Evolutionary conservation across 2,329 filamentous ascomycete species (phyloP), one percentile per base, ranked within the genome.

Genomic region (Fusarium chuoi): DNA sequence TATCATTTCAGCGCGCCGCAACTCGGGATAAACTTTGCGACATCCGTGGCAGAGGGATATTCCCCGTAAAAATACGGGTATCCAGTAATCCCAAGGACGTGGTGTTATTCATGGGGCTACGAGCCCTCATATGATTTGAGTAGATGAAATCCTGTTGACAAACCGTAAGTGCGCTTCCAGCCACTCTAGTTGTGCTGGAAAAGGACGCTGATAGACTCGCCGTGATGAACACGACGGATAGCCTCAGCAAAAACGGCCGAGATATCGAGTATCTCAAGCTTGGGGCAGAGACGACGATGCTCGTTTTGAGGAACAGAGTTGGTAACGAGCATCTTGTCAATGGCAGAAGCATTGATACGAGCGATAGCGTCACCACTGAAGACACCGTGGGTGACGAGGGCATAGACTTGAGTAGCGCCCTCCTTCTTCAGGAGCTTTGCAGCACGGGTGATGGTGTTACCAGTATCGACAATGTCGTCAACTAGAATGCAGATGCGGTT

Each of bases 401-500:
- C 96, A 81, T 95, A 97, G 51, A 98, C 95, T 75, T 91, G 91
- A 41, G 91, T 93, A n/a, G 96, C 96, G 48, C 96, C 95, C 84
- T 98, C 94, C 79, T 94, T 96, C 86, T 98, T 98, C 75, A 98
- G 86, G n/a, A 98, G 88, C 86, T 98, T 98, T 36, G 96, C 96
- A 14, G 96, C 96, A 69, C 96, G 91, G 1, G 96, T 98, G 78
- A 98, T 98, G 42, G 96, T 99, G 84, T 98, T 98, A 63, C 93
- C 96, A 3, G 96, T 99, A 82, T 99, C 96, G 26, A 94, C 94
- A 78, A 99, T 87, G 82, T 99, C 96, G 82, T 99, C 96, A 73
- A 99, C 91, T 68, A 99, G 87, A 78, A 99, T 98, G 75, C 94
- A 94, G 59, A 93, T 92, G 74, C 93, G 92, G 76, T 93, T 91